Conservation (phyloP, 768 basidiomycete genomes). For the Paxillus involutus region DNA sequence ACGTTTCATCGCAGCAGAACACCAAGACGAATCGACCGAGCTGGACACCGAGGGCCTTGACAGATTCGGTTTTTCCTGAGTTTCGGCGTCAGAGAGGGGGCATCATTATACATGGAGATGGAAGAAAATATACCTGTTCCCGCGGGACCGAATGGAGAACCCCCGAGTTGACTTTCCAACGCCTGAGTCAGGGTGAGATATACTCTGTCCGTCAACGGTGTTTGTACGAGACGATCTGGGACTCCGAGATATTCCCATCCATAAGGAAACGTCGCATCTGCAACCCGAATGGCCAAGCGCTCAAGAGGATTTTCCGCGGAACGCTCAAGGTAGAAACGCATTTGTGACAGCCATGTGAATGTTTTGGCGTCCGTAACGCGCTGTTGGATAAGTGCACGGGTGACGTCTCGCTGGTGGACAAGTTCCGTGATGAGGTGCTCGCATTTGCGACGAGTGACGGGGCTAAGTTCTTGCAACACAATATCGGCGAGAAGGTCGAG, state of each 20-base stretch:
- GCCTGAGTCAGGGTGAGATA: conserved; percentile 97
- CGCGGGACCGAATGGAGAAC: conserved; percentile 97
- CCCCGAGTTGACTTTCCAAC: conserved; percentile 90
- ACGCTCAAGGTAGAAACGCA: conserved; percentile 93
- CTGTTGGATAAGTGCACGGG: conserved; percentile 72
- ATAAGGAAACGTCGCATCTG: conserved; percentile 92
- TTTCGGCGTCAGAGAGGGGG: conserved; percentile 3
- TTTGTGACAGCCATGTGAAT: conserved; percentile 96
- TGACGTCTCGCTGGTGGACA: conserved; percentile 96
- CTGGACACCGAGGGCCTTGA: conserved; percentile 97
- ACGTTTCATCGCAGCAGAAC: conserved; percentile 99
- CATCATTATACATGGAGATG: neutral
- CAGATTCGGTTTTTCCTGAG: conserved; percentile 96
- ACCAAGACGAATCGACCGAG: conserved; percentile 98
- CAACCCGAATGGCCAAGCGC: conserved; percentile 76
- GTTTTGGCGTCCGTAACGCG: conserved; percentile 60
- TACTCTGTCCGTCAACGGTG: conserved; percentile 94
- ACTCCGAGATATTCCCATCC: conserved; percentile 99
- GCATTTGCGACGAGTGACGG: conserved; percentile 95
- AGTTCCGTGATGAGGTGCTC: conserved; percentile 99
- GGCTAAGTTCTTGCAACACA: conserved; percentile 84
- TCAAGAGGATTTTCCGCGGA: conserved; percentile 74
- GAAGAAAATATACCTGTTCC: conserved; percentile 70
- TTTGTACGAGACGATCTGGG: conserved; percentile 95
- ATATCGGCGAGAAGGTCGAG: conserved; percentile 97